Conservation (phyloP, 2,329 filamentous ascomycete genomes). For the Diaporthe caulivora region DNA sequence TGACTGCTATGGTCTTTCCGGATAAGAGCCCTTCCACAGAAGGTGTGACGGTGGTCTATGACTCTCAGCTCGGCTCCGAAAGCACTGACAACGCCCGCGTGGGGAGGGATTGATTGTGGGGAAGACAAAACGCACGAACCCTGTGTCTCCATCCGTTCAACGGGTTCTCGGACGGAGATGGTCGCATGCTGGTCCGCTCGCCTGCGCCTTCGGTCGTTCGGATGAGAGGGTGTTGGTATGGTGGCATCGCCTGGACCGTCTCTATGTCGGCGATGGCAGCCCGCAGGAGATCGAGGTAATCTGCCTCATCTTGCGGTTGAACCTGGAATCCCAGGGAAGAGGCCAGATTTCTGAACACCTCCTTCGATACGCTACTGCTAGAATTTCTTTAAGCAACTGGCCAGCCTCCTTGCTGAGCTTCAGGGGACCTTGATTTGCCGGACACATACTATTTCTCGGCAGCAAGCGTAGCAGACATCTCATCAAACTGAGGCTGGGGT, state of each 20-base stretch:
- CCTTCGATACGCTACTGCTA: conserved; percentile 12
- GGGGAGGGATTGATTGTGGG: not conserved
- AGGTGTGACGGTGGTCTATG: conserved; percentile 30
- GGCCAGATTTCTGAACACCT: conserved; percentile 8
- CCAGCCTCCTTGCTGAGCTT: not conserved
- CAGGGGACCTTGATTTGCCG: too few relatives aligned
- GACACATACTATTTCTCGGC: conserved; percentile 21
- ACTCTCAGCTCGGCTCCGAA: conserved; percentile 4
- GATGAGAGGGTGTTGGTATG: conserved; percentile 27
- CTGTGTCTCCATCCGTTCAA: conserved; percentile 37
- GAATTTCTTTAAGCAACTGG: not conserved
- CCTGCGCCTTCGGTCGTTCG: not conserved
- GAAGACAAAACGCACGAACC: conserved; percentile 12
- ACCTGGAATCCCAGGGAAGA: conserved; percentile 33
- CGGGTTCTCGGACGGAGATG: conserved; percentile 25
- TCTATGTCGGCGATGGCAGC: conserved; percentile 32
- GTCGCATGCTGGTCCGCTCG: conserved; percentile 25
- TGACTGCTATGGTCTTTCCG: conserved; percentile 40
- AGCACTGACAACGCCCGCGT: not conserved
- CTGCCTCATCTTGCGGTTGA: conserved; percentile 33
- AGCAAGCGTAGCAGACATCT: not conserved
- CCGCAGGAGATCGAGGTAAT: conserved; percentile 32
- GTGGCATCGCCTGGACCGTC: conserved; percentile 33
- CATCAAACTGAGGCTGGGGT: not conserved
- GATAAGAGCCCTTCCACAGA: conserved; percentile 35